Evolutionary conservation across 352 stramenopile species (phyloP), one percentile per base, ranked within the genome.

Genomic region (Phytophthora meadii): DNA sequence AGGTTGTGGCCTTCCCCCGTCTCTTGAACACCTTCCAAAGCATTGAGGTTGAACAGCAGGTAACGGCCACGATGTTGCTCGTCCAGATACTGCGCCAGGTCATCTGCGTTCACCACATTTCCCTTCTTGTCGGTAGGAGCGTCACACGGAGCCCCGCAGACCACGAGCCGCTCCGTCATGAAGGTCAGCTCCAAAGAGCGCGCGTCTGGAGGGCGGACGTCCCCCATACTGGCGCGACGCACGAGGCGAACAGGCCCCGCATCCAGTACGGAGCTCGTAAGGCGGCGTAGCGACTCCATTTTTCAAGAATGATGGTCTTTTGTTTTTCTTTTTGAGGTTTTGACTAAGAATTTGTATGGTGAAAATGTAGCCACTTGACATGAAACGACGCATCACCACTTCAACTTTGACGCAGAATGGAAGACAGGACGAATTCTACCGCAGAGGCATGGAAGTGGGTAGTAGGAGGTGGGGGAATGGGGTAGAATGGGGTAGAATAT

Each of bases 31-130:
- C 80, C 70, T 36, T 86, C 71, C 12, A 93, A 57, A 22, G 76
- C 60, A 57, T 89, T 91, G 14, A 95, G 76, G 55, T 90, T 94
- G 61, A 96, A 91, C n/a, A 95, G 58, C 51, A 95, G 49, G 58
- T 88, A 95, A 51, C 84, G 82, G 24, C 79, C 69, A 34, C 64
- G 64, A 67, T 93, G 74, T n/a, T 75, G 49, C 1, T 60, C 51
- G 28, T 94, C 82, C 17, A 95, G 55, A 60, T 76, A 89, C 25
- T 68, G 45, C 19, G 74, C 82, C 28, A 96, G 71, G 55, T 95
- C 86, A 42, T 82, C 69, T 2, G 71, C 77, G 48, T 95, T 96
- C 56, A 89, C 84, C 34, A 81, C 61, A 51, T 93, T 91, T 32
- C 57, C 69, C 54, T 91, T 90, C 70, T 89, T 90, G 65, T 92